These are phyloP conservation scores for Nevesoporus exiguus DNA, from an alignment of 768 basidiomycete species.

Conservation along the genomic window DNA sequence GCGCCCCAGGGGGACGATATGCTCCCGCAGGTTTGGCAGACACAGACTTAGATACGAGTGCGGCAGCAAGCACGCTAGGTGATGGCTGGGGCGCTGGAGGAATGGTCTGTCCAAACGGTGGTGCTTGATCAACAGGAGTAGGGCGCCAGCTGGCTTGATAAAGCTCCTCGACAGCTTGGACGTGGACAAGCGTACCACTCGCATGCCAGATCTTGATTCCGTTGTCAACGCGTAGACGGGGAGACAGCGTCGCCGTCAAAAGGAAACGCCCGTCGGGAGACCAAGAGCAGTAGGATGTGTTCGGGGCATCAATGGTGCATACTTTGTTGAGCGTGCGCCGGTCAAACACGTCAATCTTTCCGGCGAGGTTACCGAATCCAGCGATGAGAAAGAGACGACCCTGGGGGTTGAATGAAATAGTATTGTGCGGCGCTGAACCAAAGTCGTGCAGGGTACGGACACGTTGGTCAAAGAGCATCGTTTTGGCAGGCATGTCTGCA, in stretches of 20 bases:
- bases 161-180: slow-evolving; percentile 80
- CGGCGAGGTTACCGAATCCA: slow-evolving; percentile 95
- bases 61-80: slow-evolving; percentile 49
- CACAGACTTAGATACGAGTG: slow-evolving; percentile 50
- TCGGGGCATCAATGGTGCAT: slow-evolving; percentile 80
- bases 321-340: slow-evolving; percentile 80
- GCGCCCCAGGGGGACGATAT: slow-evolving; percentile 90
- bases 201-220: slow-evolving; percentile 97
- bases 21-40: slow-evolving; percentile 74
- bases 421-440: slow-evolving; percentile 86
- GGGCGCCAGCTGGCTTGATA: slow-evolving; percentile 90
- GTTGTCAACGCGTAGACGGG: slow-evolving; percentile 93
- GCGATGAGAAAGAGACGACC: slow-evolving; percentile 84
- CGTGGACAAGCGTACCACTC: slow-evolving; percentile 80
- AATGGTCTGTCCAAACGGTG: slow-evolving; percentile 62
- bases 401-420: slow-evolving; percentile 92
- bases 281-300: slow-evolving; percentile 95
- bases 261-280: slow-evolving; percentile 90
- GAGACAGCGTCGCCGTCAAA: slow-evolving; percentile 93
- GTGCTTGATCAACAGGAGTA: slow-evolving; percentile 57
- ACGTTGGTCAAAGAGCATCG: slow-evolving; percentile 87
- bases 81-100: slow-evolving; percentile 68
- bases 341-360: slow-evolving; percentile 90
- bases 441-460: slow-evolving; percentile 88
- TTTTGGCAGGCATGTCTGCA: slow-evolving; percentile 94